Percentiles rank a stretch among this genome's conserved stretches.
Conservation (phyloP, 1,284 basidiomycete genomes). For the Sporisorium exsertum region DNA sequence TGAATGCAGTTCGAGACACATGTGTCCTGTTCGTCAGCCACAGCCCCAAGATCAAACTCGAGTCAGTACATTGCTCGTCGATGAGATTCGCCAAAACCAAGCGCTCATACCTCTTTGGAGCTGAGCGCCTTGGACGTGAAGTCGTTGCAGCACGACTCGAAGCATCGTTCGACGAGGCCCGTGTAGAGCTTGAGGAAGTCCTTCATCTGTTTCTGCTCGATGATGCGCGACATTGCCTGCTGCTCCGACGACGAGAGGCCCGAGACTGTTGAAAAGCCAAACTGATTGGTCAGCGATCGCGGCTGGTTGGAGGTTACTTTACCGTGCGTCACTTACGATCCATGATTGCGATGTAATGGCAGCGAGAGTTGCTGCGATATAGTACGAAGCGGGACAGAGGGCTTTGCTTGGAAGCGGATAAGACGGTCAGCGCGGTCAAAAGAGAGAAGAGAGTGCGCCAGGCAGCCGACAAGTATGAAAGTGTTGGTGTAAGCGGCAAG, state of each 20-base stretch:
- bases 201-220: constrained; percentile 82
- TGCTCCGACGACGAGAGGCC: constrained; percentile 63
- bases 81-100: too few relatives aligned
- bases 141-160: constrained; percentile 93
- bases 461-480: too few relatives aligned
- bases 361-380: constrained; percentile 6
- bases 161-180: constrained; percentile 94
- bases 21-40: constrained; percentile 70
- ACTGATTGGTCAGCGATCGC: constrained; percentile 1
- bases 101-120: constrained; percentile 82
- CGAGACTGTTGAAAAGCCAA: constrained; percentile 52
- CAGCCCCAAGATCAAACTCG: too few relatives aligned
- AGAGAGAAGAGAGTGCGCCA: not conserved
- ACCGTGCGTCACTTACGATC: constrained; percentile 36
- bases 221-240: constrained; percentile 65
- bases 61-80: not conserved
- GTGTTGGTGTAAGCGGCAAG: not conserved
- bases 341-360: constrained; percentile 31
- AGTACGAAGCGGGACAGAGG: not conserved
- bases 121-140: constrained; percentile 94
- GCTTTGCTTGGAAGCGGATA: not conserved
- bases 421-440: not conserved
- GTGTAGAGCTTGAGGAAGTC: constrained; percentile 97
- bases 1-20: constrained; percentile 79
- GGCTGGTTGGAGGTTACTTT: not conserved